Evolutionary conservation across 78 protist species (phyloP), one percentile per base, ranked within the genome.

Genomic region (Emiliania huxleyi): DNA sequence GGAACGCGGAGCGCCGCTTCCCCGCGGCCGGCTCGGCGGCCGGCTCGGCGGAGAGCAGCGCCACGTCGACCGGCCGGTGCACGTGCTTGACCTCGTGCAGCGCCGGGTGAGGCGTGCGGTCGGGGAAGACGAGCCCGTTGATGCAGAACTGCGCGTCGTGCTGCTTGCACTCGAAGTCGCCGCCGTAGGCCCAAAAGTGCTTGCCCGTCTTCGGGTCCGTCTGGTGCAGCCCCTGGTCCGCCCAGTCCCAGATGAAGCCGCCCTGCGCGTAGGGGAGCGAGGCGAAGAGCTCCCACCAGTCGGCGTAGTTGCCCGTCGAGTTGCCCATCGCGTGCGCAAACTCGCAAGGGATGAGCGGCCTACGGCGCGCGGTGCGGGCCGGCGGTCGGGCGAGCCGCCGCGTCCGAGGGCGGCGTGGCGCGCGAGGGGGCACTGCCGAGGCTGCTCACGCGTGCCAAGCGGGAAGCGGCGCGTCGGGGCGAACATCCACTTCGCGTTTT

Each of bases 201-300:
- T 29, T 35, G 87, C 26, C 87, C 6, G 1, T 19, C 29, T 22
- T 21, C 6, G 87, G 69, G 35, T 0, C 55, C 35, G 48, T 49
- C 90, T 11, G 15, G 42, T 23, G 33, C n/a, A 92, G 81, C 4
- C 94, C 94, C 87, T 92, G 94, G 69, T 92, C 94, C 5, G 33
- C 69, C 91, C 91, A 92, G 87, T 92, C 94, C 94, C 94, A 92
- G 44, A 92, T 69, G 94, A 92, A 92, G 25, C 94, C 94, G 33
- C 94, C 94, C 87, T 85, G 91, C 37, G 21, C 21, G 69, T n/a
- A 0, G 43, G 69, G 90, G 21, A n/a, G 44, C 42, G 26, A 1
- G 38, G 69, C 42, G 90, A 91, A n/a, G 79, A 55, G 33, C 6
- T 15, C 26, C 93, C 93, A 91, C 55, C 33, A 91, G 29, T 48